Base-by-base conservation (phyloP, 2,329 filamentous ascomycete genomes). In the Aureobasidium sp. region DNA sequence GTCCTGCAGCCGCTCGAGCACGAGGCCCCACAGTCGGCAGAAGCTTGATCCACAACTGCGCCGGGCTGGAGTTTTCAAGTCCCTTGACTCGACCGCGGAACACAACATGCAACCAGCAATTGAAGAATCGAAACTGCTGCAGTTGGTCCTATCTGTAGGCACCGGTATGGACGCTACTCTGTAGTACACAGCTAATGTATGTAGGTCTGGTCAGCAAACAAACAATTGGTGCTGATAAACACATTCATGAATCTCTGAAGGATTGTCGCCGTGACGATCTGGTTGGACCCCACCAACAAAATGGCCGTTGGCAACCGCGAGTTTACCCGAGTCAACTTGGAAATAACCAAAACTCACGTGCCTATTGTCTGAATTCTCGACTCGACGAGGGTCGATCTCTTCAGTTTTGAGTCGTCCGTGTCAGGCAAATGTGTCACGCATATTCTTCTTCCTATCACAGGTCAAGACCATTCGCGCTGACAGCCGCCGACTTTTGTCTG, bases 351-450 rank as follows among this genome's bases (percentile, higher is more conserved):
- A 3, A 5, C 15, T 29, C 26, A n/a, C 46, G 24, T 32, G 43
- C 26, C 53, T 20, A 27, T 57, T 46, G 53, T 24, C 39, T 55
- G 37, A 32, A 36, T 2, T 50, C 47, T 50, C 27, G 47, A 50
- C 27, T 3, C 6, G 47, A 26, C 24, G 17, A 34, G 27, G 37
- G 41, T 57, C 41, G n/a, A 34, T 34, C 37, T 48, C 53, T n/a
- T 27, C 53, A 32, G 27, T 46, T 36, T n/a, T 6, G 29, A 57
- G 43, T 15, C 12, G 27, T 29, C 39, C 26, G 46, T 55, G 51
- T 57, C 39, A 57, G 20, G 7, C 3, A 12, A 46, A 46, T 57
- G 53, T 57, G 53, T 57, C 53, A 57, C 17, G 10, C 46, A 48
- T 29, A 48, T 48, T 48, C 15, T 27, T 48, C 26, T 48, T 29